Base-by-base conservation (phyloP, 495 filamentous ascomycete genomes). In the Aspergillus haitiensis region DNA sequence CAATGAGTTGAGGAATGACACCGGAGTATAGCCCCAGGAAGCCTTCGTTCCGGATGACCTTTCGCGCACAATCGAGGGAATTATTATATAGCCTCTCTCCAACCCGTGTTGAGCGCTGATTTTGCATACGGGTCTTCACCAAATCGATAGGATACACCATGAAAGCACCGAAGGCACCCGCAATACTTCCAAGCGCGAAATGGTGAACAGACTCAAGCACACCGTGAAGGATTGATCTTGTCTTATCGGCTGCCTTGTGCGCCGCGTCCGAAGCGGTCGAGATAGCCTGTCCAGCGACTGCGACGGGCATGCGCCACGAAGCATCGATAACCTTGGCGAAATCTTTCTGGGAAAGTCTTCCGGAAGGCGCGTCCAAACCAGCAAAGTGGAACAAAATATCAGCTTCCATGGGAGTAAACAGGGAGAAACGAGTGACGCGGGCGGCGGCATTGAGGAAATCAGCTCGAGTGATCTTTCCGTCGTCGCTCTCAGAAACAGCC, bases 371-470 rank as follows among this genome's bases (percentile, higher is more conserved):
- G 68, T 97, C 91, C 46, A 98, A 78, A 45, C 92, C 91, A 40
- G 94, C 94, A 66, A 98, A 98, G 73, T 98, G 94, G 81, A 98
- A 98, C 15, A 98, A 82, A 64, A 98, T 98, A 70, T 98, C 94
- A 3, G 95, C 94, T 72, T 98, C 94, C 93, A 98, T 97, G 1
- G 94, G 94, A 0, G 94, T 97, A 75, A 97, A 97, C 0, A 94
- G 81, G 5, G 92, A 92, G 76, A 97, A 98, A 18, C 95, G 86
- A 27, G 92, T 94, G 65, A 92, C 85, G 42, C 86, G 86, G 21
- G 93, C 86, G 16, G 94, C 94, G 74, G 97, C 92, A 75, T 97
- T 96, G 47, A 98, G 76, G 75, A 98, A 98, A 65, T 98, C 94
- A 15, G 91, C 84, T 33, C 91, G 84, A 6, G 93, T 96, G 68